Evolutionary conservation across 352 stramenopile genomes (phyloP), one percentile per base, ranked within the genome.

Genomic region (Phytophthora hybrid): DNA sequence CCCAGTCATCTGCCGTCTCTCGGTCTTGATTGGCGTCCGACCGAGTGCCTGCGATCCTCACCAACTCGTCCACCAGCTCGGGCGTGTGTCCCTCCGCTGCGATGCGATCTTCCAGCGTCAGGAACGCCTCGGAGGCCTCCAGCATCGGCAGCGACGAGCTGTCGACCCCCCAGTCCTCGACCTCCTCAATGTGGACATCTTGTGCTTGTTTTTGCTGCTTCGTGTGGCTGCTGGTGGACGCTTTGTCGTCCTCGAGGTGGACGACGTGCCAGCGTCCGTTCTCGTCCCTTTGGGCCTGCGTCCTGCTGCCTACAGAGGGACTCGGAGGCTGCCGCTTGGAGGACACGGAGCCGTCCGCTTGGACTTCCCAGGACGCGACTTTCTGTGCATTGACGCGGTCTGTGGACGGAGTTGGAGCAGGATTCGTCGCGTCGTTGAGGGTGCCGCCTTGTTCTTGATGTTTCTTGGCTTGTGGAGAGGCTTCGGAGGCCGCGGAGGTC

Each of bases 81-180:
- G 68, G 5, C 9, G 73, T 84, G 66, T 83, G 79, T 5, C 84
- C 86, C 21, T 90, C 80, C 7, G 66, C 63, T 18, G 69, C 37
- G n/a, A 93, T 70, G 16, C 73, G 81, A 52, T 89, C 78, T 62
- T 92, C 83, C 18, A 93, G 62, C 9, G 69, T 58, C 23, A 90
- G 54, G 53, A 89, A 93, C 23, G 61, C 60, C 6, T 89, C 77
- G 8, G 84, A 87, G 3, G 82, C 76, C 53, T 88, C 69, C 18
- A 77, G 46, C 26, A 76, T 51, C 8, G 69, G 21, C 39, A 63
- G 14, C 32, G 52, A 46, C n/a, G 59, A 29, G 32, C 18, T 63
- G 14, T 79, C 55, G 46, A 31, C 53, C 47, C 51, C 39, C 55
- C 51, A 55, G 18, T 71, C 66, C 10, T 67, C 51, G 7, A 71